Base-by-base conservation (phyloP, 2,329 filamentous ascomycete genomes). In the Botryotinia globosa region DNA sequence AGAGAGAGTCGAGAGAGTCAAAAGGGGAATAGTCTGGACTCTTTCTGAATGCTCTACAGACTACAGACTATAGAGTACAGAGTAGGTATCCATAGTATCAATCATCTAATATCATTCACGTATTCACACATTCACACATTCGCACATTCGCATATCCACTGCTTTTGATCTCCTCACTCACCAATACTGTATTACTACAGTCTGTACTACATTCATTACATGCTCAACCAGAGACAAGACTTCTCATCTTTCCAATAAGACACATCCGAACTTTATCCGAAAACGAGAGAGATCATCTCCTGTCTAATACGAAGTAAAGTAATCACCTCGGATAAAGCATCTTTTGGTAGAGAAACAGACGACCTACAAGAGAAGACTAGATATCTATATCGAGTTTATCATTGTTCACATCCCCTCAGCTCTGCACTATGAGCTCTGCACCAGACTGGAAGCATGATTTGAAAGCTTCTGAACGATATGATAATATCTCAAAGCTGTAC, bases 401-500 rank as follows among this genome's bases (percentile, higher is more conserved):
- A 4, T 22, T n/a, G 22, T 51, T 37, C 3, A 32, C 22, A 54
- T 8, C 5, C 6, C 9, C 18, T 42, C 39, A 12, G 20, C 16
- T 20, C 29, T 14, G 14, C 25, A 70, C 25, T 6, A 80, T 81
- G 80, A 71, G 73, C 59, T 72, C 75, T 10, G 44, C 65, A 48
- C 44, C 71, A 37, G 77, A 78, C 75, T 80, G 79, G 78, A 77
- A 76, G 69, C 75, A 75, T 77, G 77, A 73, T 73, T 64, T 80
- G 65, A 72, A 72, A 68, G 69, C 75, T 32, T 72, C 87, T 20
- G 87, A 90, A 70, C 85, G 91, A 72, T 89, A 91, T 80, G 86
- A 87, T 72, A 87, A 85, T 73, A 89, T 93, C 68, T 85, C 91
- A 76, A 86, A 83, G 73, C 84, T 91, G 89, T 90, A 80, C 83